Evolutionary conservation across 495 filamentous ascomycete genomes (phyloP).

Genomic region (Baudoinia panamericana): DNA sequence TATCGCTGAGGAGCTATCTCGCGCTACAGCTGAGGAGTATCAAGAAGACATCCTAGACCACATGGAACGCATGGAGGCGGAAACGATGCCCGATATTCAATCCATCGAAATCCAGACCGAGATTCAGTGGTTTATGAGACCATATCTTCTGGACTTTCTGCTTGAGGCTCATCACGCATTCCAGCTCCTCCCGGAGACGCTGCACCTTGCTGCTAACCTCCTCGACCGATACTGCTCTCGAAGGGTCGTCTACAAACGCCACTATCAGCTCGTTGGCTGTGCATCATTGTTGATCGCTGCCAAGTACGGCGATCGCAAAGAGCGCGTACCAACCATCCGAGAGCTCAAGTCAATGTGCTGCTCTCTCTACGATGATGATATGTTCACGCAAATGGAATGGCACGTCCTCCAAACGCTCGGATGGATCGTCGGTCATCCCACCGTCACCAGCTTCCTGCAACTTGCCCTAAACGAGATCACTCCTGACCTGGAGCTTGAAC

Average conservation of each 20-base stretch:
- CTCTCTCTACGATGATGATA: conserved; percentile 93
- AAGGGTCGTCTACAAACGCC: conserved; percentile 96
- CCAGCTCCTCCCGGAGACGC: conserved; percentile 80
- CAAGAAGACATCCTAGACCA: conserved; percentile 83
- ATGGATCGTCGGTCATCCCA: conserved; percentile 92
- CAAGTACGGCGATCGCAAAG: conserved; percentile 98
- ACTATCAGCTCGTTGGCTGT: conserved; percentile 96
- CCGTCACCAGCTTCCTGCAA: conserved; percentile 83
- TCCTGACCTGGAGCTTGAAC: conserved; percentile 74
- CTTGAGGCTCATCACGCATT: conserved; percentile 95
- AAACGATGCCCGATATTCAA: conserved; percentile 87
- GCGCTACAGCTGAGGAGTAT: conserved; percentile 70
- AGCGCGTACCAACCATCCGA: conserved; percentile 84
- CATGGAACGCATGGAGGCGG: conserved; percentile 89
- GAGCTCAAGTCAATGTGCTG: conserved; percentile 99
- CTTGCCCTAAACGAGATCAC: conserved; percentile 48
- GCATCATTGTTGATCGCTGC: conserved; percentile 90
- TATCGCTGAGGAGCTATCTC: conserved; percentile 78
- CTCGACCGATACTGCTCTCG: conserved; percentile 95
- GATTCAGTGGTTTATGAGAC: conserved; percentile 99
- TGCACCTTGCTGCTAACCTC: conserved; percentile 92
- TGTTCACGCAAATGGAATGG: conserved; percentile 99
- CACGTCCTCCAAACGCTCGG: conserved; percentile 95
- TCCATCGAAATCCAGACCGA: conserved; percentile 98
- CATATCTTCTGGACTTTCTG: conserved; percentile 95